Percentiles rank a stretch among this genome's conserved stretches.
Evolutionary conservation across 2,329 filamentous ascomycete species (phyloP).

Genomic region (Dothideomycetes sp.): DNA sequence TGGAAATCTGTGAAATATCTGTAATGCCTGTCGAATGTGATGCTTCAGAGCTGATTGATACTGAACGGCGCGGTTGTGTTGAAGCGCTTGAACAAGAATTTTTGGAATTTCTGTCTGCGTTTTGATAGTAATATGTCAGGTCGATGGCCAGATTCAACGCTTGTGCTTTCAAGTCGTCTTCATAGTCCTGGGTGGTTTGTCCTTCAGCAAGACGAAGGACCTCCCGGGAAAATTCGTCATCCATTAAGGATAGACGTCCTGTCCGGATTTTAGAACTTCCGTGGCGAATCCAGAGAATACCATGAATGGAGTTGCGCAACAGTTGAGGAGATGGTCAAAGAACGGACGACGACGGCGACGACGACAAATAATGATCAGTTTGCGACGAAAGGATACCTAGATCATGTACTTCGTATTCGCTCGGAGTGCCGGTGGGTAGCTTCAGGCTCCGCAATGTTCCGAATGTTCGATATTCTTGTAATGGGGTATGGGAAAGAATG

Average conservation of each 20-base stretch:
- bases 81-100: constrained; percentile 7
- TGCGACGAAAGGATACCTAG: neutral
- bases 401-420: neutral
- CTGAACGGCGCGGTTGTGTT: constrained; percentile 20
- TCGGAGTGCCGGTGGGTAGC: constrained; percentile 5
- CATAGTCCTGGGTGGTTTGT: constrained; percentile 23
- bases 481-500: too few relatives aligned
- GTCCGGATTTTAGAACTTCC: neutral
- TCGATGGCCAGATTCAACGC: constrained; percentile 24
- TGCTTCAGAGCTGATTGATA: constrained; percentile 24
- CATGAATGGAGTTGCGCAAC: neutral
- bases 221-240: constrained; percentile 20
- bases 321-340: neutral
- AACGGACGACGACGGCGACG: neutral
- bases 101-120: neutral
- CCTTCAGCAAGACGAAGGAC: constrained; percentile 23
- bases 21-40: constrained; percentile 28
- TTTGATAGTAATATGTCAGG: constrained; percentile 8
- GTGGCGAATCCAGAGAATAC: constrained; percentile 2
- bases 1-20: constrained; percentile 25
- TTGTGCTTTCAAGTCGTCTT: constrained; percentile 20
- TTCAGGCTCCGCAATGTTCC: constrained; percentile 6
- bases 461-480: too few relatives aligned
- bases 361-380: neutral
- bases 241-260: constrained; percentile 2